Conservation (phyloP, 768 basidiomycete genomes). For the Phanerochaete sordida region DNA sequence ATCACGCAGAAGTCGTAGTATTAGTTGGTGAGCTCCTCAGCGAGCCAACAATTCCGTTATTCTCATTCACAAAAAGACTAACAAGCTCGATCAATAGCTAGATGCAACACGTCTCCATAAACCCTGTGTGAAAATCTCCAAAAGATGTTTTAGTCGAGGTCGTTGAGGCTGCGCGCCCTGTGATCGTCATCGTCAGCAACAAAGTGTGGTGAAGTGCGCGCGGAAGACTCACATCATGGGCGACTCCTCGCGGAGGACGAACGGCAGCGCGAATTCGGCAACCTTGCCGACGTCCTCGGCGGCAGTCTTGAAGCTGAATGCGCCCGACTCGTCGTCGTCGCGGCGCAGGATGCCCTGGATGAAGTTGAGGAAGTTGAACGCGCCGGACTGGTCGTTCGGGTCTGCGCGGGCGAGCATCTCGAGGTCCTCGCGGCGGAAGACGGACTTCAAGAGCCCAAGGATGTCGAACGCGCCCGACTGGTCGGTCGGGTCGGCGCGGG, state of each 20-base stretch:
- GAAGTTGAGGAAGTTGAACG: not conserved
- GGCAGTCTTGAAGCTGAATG: not conserved
- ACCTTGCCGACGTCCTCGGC: not conserved
- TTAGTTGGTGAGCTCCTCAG: not conserved
- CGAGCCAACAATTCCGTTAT: not conserved
- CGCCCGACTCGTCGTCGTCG: slow-evolving; percentile 1
- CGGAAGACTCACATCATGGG: not conserved
- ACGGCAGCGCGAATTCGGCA: not conserved
- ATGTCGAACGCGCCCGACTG: slow-evolving; percentile 2
- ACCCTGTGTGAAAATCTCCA: not conserved
- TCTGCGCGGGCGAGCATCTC: slow-evolving; percentile 4
- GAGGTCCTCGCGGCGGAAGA: slow-evolving; percentile 1
- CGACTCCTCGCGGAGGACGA: not conserved
- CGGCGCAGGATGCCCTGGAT: not conserved
- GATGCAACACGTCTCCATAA: not conserved
- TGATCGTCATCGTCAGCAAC: not conserved
- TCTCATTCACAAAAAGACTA: not conserved
- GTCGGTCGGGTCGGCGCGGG: not conserved
- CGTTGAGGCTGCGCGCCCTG: slow-evolving; percentile 5
- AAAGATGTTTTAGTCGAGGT: not conserved
- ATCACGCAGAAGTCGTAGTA: no score
- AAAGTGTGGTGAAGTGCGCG: not conserved
- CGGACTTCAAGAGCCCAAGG: not conserved
- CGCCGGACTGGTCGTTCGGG: not conserved
- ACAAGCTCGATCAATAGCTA: not conserved